A percentile compares a stretch with the other conserved stretches of the same genome.
Evolutionary conservation across 257 asterid genomes (phyloP).

Genomic region (Jasminum sambac): DNA sequence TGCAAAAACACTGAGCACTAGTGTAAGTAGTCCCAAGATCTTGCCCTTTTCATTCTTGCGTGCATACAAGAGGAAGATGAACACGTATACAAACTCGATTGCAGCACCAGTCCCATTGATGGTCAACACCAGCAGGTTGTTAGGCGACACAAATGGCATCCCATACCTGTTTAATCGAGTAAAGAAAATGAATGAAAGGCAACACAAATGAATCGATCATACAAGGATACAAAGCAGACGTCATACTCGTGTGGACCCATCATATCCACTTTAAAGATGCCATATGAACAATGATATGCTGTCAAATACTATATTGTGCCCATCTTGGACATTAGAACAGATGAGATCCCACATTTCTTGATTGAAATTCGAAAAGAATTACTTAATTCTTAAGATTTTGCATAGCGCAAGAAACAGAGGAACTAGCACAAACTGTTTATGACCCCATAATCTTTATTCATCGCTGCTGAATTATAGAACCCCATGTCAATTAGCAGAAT

Average conservation of each 20-base stretch:
- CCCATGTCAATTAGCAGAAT: not conserved
- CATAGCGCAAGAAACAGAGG: not conserved
- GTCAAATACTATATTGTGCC: too few species aligned
- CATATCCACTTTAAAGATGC: too few species aligned
- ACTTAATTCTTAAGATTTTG: not conserved
- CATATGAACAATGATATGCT: too few species aligned
- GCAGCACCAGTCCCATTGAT: constrained; percentile 74
- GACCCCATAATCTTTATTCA: not conserved
- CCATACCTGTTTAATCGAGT: constrained; percentile 66
- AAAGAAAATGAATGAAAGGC: not conserved
- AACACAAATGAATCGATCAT: not conserved
- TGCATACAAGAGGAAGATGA: constrained; percentile 55
- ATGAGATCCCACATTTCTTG: not conserved
- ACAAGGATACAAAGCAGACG: not conserved
- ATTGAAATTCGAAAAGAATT: not conserved
- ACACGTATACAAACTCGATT: constrained; percentile 55
- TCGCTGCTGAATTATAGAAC: not conserved
- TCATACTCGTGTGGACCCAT: too few species aligned
- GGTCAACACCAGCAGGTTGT: constrained; percentile 71
- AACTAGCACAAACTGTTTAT: not conserved
- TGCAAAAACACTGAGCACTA: constrained; percentile 48
- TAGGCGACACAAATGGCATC: constrained; percentile 81
- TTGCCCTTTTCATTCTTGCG: constrained; percentile 59
- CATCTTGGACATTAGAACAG: not conserved
- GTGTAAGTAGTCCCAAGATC: constrained; percentile 45